Conservation (phyloP, 805 yeast species). For the Maudiozyma saulgeensis region DNA sequence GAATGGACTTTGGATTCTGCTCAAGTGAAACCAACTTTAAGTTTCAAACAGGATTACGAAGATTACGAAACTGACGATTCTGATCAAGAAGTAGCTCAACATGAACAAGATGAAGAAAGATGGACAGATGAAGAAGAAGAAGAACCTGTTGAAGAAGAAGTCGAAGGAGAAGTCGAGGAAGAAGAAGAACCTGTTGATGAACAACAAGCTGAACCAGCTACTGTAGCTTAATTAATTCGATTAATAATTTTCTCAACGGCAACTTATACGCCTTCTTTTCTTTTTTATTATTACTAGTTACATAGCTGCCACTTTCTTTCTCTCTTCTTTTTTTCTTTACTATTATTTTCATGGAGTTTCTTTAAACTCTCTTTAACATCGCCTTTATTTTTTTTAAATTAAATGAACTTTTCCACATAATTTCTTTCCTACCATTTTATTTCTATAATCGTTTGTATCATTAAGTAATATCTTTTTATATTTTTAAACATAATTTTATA, state of each 20-base stretch:
- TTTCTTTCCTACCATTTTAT: background rate
- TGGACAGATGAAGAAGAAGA: slow-evolving; percentile 7
- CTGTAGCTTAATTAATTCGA: background rate
- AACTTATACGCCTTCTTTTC: too few species aligned
- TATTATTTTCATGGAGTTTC: too few species aligned
- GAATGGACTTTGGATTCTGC: slow-evolving; percentile 80
- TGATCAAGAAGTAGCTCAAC: slow-evolving; percentile 31
- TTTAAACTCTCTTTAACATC: background rate
- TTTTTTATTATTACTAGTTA: too few species aligned
- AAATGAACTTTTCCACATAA: background rate
- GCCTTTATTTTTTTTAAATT: background rate
- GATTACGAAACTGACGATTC: slow-evolving; percentile 43
- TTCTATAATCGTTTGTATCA: background rate
- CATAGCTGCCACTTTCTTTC: background rate
- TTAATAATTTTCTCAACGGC: background rate
- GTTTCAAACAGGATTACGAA: slow-evolving; percentile 46
- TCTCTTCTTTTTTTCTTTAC: background rate
- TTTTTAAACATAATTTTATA: background rate
- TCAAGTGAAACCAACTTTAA: slow-evolving; percentile 71
- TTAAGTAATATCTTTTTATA: background rate
- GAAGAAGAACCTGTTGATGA: background rate
- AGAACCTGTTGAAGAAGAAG: slow-evolving; percentile 3
- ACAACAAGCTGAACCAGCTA: background rate
- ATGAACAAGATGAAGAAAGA: slow-evolving; percentile 33
- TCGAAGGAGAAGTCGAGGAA: background rate